phyloP scores from a whole-genome alignment of 2,329 filamentous ascomycete genomes.

The Ophiostoma sp. region DNA sequence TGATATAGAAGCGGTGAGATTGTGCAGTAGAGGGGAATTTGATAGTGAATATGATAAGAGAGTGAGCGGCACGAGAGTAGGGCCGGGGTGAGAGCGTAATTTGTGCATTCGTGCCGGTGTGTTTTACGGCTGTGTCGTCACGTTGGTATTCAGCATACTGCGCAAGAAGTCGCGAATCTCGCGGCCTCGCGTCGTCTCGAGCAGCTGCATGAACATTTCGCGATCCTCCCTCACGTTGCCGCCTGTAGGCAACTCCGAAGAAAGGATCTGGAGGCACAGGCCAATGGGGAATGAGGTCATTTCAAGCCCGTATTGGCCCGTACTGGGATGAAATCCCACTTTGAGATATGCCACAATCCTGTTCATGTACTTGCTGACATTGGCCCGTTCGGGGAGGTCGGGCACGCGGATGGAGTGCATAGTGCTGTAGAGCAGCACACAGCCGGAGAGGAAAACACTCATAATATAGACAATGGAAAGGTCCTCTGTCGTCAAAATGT shows the following conservation, averaged over 20 bases:
- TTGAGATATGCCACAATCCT: conserved; percentile 24
- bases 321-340: conserved; percentile 27
- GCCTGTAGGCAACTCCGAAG: conserved; percentile 1
- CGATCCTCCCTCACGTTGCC: conserved; percentile 18
- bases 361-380: conserved; percentile 22
- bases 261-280: conserved; percentile 24
- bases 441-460: conserved; percentile 26
- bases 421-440: conserved; percentile 27
- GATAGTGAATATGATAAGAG: neutral
- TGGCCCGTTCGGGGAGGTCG: conserved; percentile 22
- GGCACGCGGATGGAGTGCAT: conserved; percentile 22
- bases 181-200: conserved; percentile 25
- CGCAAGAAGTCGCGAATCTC: conserved; percentile 26
- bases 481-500: conserved; percentile 24
- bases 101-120: neutral
- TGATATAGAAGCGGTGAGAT: neutral
- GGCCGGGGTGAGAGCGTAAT: neutral
- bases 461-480: conserved; percentile 27
- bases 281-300: conserved; percentile 27
- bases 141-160: conserved; percentile 24
- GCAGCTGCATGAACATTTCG: conserved; percentile 23
- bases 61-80: neutral
- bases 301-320: conserved; percentile 27
- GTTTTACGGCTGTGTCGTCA: conserved; percentile 13
- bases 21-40: conserved; percentile 4